Conservation (phyloP, 768 basidiomycete genomes). For the Termitomyces sp. region DNA sequence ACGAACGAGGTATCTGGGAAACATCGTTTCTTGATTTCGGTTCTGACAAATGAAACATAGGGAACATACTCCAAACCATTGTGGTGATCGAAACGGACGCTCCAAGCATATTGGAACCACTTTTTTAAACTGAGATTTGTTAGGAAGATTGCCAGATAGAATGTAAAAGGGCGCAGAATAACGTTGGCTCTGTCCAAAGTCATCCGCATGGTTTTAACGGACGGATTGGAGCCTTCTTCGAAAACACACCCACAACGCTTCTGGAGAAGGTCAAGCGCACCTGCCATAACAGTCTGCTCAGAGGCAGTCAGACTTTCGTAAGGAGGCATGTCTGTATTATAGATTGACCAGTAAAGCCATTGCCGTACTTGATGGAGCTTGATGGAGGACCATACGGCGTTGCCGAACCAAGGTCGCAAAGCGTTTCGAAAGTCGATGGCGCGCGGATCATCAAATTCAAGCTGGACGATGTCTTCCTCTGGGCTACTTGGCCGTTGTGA, state of each 20-base stretch:
- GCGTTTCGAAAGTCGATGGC: slow-evolving; percentile 70
- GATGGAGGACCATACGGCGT: slow-evolving; percentile 71
- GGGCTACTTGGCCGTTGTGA: slow-evolving; percentile 58
- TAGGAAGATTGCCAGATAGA: slow-evolving; percentile 51
- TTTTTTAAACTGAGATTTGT: slow-evolving; percentile 46
- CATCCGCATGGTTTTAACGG: slow-evolving; percentile 55
- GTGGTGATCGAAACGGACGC: slow-evolving; percentile 41
- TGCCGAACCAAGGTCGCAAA: slow-evolving; percentile 76
- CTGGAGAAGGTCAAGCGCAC: slow-evolving; percentile 61
- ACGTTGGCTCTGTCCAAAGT: slow-evolving; percentile 78
- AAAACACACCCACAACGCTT: slow-evolving; percentile 66
- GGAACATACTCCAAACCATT: slow-evolving; percentile 67
- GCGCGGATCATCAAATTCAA: slow-evolving; percentile 64
- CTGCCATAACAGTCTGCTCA: slow-evolving; percentile 50
- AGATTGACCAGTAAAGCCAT: slow-evolving; percentile 87
- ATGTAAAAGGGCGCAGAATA: slow-evolving; percentile 61
- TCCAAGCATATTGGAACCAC: slow-evolving; percentile 39
- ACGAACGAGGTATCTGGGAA: slow-evolving; percentile 66
- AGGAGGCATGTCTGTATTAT: slow-evolving; percentile 59
- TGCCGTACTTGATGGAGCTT: slow-evolving; percentile 56
- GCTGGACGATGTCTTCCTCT: slow-evolving; percentile 50
- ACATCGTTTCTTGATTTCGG: neutral
- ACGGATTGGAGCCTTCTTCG: slow-evolving; percentile 54
- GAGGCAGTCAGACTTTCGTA: slow-evolving; percentile 40
- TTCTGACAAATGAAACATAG: neutral